Evolutionary conservation across 2,329 filamentous ascomycete species (phyloP), one percentile per base, ranked within the genome.

Genomic region (Aspergillus ruber): DNA sequence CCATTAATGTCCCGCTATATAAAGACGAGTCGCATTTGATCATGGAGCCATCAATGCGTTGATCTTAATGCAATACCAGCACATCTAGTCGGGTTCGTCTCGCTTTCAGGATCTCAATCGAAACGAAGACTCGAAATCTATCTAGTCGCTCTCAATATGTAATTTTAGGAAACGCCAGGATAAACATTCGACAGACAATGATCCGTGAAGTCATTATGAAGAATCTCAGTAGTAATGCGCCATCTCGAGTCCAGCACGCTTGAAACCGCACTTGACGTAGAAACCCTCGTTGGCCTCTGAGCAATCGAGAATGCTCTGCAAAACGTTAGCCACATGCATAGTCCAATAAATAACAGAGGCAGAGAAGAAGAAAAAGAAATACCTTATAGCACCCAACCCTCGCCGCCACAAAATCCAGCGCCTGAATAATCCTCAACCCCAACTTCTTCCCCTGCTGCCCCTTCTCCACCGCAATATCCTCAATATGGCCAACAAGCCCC

Each of bases 391-490:
- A 97, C 47, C 91, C 93, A 49, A 93, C 84, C 66, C 89, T 81
- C 66, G 88, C 83, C 47, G 90, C 90, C 50, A 97, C 84, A 65
- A 79, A 86, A 71, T 97, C 90, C 64, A 98, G 79, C 6, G 91
- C 90, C 73, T 97, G 88, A 61, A 97, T 97, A 57, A 97, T 85
- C 57, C 89, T 81, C 63, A 96, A 74, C 4, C 93, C 93, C 39
- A 97, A 78, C 74, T 95, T 96, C 81, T 97, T 96, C 58, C 93
- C 93, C 72, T 97, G 93, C 73, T 97, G 90, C 61, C 94, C 88
- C 72, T 90, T 90, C 55, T 88, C 84, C 33, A 98, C 90, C 15
- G 91, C 90, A 66, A 98, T 96, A 67, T 98, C 93, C 70, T 97
- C 93, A 70, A 97, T 96, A 71, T 97, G 93, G 10, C 91, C 93